Base-by-base conservation (phyloP, 306 rosid species). In the Quercus suber region DNA sequence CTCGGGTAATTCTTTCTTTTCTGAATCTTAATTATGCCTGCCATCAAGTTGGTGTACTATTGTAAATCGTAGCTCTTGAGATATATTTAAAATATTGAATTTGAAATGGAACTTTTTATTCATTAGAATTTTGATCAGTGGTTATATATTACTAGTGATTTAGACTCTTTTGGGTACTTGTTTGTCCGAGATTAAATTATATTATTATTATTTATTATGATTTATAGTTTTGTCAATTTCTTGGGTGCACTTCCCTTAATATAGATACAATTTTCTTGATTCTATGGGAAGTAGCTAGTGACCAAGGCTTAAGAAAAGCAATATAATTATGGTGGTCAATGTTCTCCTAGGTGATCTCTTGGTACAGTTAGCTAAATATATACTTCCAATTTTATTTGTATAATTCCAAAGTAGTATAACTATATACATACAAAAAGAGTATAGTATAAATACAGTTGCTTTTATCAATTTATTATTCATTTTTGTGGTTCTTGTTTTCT, bases 1-100 rank as follows among this genome's bases (percentile, higher is more conserved):
- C 73, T 92, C 92, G 97, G 97, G 97, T 92, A 88, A 78, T 70
- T 45, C 21, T 79, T 72, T 63, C 76, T 56, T 35, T 52, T 70
- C 41, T 33, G 31, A 6, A 55, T 73, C 30, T 31, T 58, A 6
- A 49, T 55, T 23, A 45, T 51, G 21, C 43, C 58, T 28, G 51
- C 77, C 12, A 31, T 64, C 31, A 4, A 70, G 5, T 35, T 72
- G n/a, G 57, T 64, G 17, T 57, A 41, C 53, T 15, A 5, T 78
- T 45, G 28, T 45, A 35, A 21, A 0, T 11, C 45, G 5, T 28
- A 17, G 45, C 9, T 25, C n/a, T 60, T 76, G 27, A 72, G 69
- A 31, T 43, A 3, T 58, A 21, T 63, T n/a, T 72, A 6, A 19
- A 35, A 49, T 61, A 17, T 55, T 33, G 13, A 21, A 55, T 74